A percentile compares a stretch with the other conserved stretches of the same genome.
Conservation (phyloP, 495 filamentous ascomycete species). For the Copromyces sp. region DNA sequence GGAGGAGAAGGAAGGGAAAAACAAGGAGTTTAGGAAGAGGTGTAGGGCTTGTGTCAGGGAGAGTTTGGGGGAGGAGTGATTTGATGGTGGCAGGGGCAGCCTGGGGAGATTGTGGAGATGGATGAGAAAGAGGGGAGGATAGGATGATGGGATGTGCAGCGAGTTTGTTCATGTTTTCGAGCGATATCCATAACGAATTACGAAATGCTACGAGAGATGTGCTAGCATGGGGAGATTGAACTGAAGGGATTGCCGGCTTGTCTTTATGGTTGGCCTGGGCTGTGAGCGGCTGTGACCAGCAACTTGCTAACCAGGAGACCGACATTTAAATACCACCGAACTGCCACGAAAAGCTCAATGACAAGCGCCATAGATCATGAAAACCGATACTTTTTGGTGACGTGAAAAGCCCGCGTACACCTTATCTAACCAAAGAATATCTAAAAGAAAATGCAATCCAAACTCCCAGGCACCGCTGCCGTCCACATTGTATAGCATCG, state of each 20-base stretch:
- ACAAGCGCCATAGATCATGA: not conserved
- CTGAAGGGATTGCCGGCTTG: not conserved
- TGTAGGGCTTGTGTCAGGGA: slow-evolving; percentile 71
- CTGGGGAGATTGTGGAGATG: not conserved
- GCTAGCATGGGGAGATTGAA: not conserved
- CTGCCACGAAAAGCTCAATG: not conserved
- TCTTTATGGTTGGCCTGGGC: not conserved
- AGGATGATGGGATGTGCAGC: not conserved
- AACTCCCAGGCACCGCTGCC: not conserved
- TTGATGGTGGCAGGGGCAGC: not conserved
- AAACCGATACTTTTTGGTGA: not conserved
- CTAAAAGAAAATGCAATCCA: not conserved
- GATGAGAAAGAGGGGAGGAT: not conserved
- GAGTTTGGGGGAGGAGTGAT: slow-evolving; percentile 67
- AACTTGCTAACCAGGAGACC: not conserved
- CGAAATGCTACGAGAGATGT: not conserved
- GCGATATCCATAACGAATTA: not conserved
- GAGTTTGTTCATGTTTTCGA: not conserved
- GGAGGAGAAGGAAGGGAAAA: slow-evolving; percentile 54
- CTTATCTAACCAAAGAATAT: not conserved
- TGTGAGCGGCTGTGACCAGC: not conserved
- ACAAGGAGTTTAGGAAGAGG: slow-evolving; percentile 63
- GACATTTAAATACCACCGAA: not conserved
- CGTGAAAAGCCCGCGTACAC: not conserved
- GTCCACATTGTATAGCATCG: not conserved